Evolutionary conservation across 2,329 filamentous ascomycete species (phyloP).

Genomic region (Calonectria pseudoreteaudii): DNA sequence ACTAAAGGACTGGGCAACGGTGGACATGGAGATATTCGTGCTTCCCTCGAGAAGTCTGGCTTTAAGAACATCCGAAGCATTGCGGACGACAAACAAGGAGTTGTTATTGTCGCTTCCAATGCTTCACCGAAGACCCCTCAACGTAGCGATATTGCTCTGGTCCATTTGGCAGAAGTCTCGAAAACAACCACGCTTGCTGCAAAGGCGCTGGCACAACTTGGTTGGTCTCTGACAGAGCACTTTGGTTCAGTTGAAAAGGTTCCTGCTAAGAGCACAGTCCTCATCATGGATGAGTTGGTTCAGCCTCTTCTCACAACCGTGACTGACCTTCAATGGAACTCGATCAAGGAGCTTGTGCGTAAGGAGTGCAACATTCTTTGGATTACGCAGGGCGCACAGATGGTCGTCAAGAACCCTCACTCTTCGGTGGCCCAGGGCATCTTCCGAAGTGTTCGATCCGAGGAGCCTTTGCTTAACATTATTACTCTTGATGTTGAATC

Average conservation of each 20-base stretch:
- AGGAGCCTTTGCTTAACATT: constrained; percentile 19
- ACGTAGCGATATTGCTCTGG: background rate
- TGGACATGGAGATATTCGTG: background rate
- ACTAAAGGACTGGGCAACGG: background rate
- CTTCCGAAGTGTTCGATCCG: constrained; percentile 17
- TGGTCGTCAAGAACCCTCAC: constrained; percentile 12
- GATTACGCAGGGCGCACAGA: constrained; percentile 24
- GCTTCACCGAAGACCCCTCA: background rate
- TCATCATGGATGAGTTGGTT: constrained; percentile 14
- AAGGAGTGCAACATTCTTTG: constrained; percentile 22
- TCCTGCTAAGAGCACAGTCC: constrained; percentile 4
- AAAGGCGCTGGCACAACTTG: background rate
- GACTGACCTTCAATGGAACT: constrained; percentile 9
- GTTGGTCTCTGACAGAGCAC: background rate
- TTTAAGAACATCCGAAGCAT: background rate
- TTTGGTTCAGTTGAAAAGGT: background rate
- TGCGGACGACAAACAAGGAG: background rate
- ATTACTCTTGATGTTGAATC: constrained; percentile 24
- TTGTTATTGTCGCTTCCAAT: background rate
- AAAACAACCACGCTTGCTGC: background rate
- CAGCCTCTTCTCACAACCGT: constrained; percentile 6
- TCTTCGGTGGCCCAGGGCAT: constrained; percentile 17
- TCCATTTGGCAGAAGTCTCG: background rate
- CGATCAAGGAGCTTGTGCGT: constrained; percentile 12
- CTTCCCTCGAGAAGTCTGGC: background rate